phyloP scores from a whole-genome alignment of 768 basidiomycete genomes.

The Gyrodon lividus region DNA sequence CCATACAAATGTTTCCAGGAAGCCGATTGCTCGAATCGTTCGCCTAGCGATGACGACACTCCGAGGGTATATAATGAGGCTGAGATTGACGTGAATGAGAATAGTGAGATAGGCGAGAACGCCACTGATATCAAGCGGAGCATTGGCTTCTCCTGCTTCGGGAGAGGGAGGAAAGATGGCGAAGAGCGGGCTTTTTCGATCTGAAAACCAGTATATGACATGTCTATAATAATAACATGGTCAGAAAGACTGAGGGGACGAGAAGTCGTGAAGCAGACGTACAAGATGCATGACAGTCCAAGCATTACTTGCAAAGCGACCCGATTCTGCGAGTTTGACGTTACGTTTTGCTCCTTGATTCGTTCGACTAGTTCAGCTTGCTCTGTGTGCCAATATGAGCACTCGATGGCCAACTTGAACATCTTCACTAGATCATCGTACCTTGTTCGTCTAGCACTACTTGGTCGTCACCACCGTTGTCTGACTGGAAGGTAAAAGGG shows the following conservation, averaged over 20 bases:
- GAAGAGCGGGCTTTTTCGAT: conserved; percentile 48
- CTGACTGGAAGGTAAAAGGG: conserved; percentile 41
- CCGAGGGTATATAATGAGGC: conserved; percentile 40
- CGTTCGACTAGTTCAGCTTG: conserved; percentile 57
- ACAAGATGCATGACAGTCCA: conserved; percentile 48
- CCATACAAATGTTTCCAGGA: conserved; percentile 33
- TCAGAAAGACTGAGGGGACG: conserved; percentile 7
- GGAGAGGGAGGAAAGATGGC: conserved; percentile 38
- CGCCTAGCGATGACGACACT: conserved; percentile 26
- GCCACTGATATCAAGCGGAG: conserved; percentile 45
- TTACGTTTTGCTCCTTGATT: conserved; percentile 44
- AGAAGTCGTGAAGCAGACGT: conserved; percentile 16
- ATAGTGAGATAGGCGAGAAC: conserved; percentile 49
- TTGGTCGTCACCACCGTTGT: conserved; percentile 29
- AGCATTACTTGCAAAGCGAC: conserved; percentile 42
- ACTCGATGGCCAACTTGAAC: background rate
- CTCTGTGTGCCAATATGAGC: conserved; percentile 39
- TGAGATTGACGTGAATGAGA: conserved; percentile 50
- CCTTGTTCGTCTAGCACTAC: conserved; percentile 55
- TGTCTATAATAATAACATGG: conserved; percentile 36
- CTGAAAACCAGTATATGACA: conserved; percentile 44
- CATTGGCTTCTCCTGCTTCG: conserved; percentile 7
- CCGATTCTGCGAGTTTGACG: conserved; percentile 42
- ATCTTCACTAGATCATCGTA: conserved; percentile 12
- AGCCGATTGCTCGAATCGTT: conserved; percentile 32